Base-by-base conservation (phyloP, 1,139 yeast genomes). In the Hemisphaericaspora lyxosophila region DNA sequence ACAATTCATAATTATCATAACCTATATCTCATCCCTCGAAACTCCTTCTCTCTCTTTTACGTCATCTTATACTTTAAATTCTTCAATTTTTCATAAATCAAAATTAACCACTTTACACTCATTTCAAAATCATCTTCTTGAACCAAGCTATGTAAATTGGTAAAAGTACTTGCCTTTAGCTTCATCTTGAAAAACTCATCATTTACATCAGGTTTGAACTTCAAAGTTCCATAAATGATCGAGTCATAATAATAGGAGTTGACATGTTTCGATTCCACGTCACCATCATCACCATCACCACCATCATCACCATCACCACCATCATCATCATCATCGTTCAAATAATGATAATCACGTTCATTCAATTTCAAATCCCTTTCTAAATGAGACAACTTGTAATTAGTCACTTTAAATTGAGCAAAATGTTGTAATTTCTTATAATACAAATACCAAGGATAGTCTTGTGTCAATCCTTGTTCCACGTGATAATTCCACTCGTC, bases 361-460 rank as follows among this genome's bases (percentile, higher is more conserved):
- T 43, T 49, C 35, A 65, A 48, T 30, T 51, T 48, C 22, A 66
- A 50, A 34, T 57, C 60, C 18, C 50, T 49, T 35, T 82, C 87
- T 29, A 82, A 49, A 25, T 70, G 70, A 24, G 75, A 67, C 25
- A 82, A 59, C 48, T 75, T 78, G 37, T 66, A 66, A 49, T 82
- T 82, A 8, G 78, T 63, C 17, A 75, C 59, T 44, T 80, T 77
- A 44, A 82, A 68, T 41, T 75, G 74, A 12, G 83, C 74, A 44
- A 80, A 82, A 11, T 80, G 66, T 36, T 65, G 71, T 25, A 85
- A 51, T 53, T 85, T 85, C 44, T 70, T 73, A 49, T 69, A 72
- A 40, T 73, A 64, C 46, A 69, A 67, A 62, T 82, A 85, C 86
- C 92, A 82, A 1, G 95, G 87, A 48, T 75, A 81, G 50, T 84